A percentile compares a stretch with the other conserved stretches of the same genome.
phyloP scores from a whole-genome alignment of 2,329 filamentous ascomycete species.

The Furcasterigmium sp. region DNA sequence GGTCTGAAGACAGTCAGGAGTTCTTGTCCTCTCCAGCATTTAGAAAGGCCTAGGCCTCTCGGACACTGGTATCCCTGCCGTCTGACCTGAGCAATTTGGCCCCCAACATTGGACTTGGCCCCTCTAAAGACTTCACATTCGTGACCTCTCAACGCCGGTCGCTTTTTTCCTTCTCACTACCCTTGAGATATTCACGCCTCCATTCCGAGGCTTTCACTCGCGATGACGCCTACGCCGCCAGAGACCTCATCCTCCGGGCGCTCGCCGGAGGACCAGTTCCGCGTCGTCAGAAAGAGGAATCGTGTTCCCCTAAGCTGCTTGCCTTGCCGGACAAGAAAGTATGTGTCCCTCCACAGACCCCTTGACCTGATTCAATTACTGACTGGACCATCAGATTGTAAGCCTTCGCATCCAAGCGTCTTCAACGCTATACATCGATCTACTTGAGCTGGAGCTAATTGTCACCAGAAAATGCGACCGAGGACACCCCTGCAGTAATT shows the following conservation, averaged over 20 bases:
- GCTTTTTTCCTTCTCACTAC: too few species aligned
- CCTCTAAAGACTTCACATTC: too few species aligned
- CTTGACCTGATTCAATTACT: constrained; percentile 12
- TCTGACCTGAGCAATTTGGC: too few species aligned
- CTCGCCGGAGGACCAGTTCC: constrained; percentile 81
- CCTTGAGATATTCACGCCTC: too few species aligned
- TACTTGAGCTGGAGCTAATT: constrained; percentile 4
- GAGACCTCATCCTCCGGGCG: constrained; percentile 73
- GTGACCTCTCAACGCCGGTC: too few species aligned
- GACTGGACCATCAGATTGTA: constrained; percentile 27
- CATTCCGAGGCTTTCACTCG: constrained; percentile 11
- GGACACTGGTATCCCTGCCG: too few species aligned
- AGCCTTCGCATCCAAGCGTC: too few species aligned
- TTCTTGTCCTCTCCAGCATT: too few species aligned
- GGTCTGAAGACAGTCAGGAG: too few species aligned
- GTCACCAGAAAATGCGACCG: constrained; percentile 84
- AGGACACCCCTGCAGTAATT: constrained; percentile 87
- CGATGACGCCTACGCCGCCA: constrained; percentile 72
- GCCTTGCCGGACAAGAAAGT: constrained; percentile 90
- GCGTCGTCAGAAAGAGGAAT: constrained; percentile 87
- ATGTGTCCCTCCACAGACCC: constrained; percentile 25
- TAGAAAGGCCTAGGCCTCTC: too few species aligned
- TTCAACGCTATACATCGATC: too few species aligned
- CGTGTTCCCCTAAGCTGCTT: constrained; percentile 87
- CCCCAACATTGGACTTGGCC: too few species aligned